Base-by-base conservation (phyloP, 768 basidiomycete genomes). In the Boletus tomentosulus region DNA sequence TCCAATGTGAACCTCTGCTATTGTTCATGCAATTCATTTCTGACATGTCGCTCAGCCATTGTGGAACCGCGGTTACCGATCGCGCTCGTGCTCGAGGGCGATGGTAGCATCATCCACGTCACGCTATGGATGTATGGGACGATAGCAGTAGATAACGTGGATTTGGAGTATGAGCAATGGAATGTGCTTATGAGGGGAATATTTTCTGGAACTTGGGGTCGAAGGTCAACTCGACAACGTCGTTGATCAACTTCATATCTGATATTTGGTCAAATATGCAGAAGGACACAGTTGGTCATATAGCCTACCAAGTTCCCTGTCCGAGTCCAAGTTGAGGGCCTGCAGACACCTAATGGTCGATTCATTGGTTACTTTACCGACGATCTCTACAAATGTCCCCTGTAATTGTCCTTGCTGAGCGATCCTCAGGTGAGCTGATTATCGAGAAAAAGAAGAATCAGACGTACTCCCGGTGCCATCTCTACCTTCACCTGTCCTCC, bases 201-300 rank as follows among this genome's bases (percentile, higher is more conserved):
- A 84, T 74, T 51, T 73, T 76, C 25, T 68, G 65, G 57, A 84
- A 84, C 49, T 79, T 74, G 2, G 76, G 72, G 51, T 86, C 81
- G 54, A 84, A 83, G 16, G 83, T 83, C 52, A 84, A 69, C 56
- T 81, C 81, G 51, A 85, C 72, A 22, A 78, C 78, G 57, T 85
- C 83, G 50, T 86, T 83, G 28, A 84, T 79, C 46, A 86, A 62
- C 54, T 78, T 76, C 74, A 84, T 72, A 54, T 85, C 84, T 85
- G 48, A 22, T 19, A 34, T 30, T 47, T 49, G 25, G 58, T 59
- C 57, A 55, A 44, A 46, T 42, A 56, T n/a, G 34, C 30, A 34
- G 4, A 28, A 10, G 38, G 47, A 38, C 6, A 11, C 6, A 27
- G 5, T 7, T 19, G 19, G 19, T 19, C 19, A 34, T 37, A 28